Percentiles rank a stretch among this genome's conserved stretches.
phyloP scores from a whole-genome alignment of 2,329 filamentous ascomycete genomes.

The Aciculosporium take region DNA sequence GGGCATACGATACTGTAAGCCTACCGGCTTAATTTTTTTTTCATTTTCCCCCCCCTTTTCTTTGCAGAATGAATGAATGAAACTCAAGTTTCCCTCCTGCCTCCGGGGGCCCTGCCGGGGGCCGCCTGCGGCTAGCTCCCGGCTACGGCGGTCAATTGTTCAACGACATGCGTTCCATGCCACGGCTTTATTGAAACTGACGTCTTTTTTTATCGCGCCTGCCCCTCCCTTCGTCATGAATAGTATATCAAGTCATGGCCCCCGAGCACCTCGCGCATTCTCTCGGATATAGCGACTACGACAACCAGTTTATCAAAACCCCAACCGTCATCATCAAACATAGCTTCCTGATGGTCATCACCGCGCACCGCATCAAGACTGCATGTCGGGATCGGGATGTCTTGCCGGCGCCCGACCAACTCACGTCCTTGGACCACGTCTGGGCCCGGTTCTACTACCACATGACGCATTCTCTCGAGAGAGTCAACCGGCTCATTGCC shows the following conservation, averaged over 20 bases:
- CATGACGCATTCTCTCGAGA: slow-evolving; percentile 3
- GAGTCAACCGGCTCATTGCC: slow-evolving; percentile 1
- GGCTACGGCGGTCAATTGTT: no score
- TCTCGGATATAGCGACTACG: slow-evolving; percentile 3
- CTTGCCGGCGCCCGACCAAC: slow-evolving; percentile 1
- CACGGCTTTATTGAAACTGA: not conserved
- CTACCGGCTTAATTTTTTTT: not conserved
- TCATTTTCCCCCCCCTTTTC: no score
- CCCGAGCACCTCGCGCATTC: slow-evolving; percentile 3
- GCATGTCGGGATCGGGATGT: not conserved
- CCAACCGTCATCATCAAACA: slow-evolving; percentile 4
- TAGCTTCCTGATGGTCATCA: slow-evolving; percentile 4
- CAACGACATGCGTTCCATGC: no score
- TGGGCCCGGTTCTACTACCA: slow-evolving; percentile 3
- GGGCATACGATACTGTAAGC: slow-evolving; percentile 2
- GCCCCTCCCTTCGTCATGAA: not conserved
- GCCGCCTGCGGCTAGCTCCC: no score
- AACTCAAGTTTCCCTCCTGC: no score
- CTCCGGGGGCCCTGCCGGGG: no score
- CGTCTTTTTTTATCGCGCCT: no score
- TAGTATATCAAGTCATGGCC: slow-evolving; percentile 4
- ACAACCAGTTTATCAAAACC: slow-evolving; percentile 1
- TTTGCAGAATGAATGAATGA: no score
- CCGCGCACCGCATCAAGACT: slow-evolving; percentile 3
- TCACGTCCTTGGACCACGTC: not conserved